Evolutionary conservation across 2,329 filamentous ascomycete genomes (phyloP), one percentile per base, ranked within the genome.

Genomic region (Ascocoryne sarcoides): DNA sequence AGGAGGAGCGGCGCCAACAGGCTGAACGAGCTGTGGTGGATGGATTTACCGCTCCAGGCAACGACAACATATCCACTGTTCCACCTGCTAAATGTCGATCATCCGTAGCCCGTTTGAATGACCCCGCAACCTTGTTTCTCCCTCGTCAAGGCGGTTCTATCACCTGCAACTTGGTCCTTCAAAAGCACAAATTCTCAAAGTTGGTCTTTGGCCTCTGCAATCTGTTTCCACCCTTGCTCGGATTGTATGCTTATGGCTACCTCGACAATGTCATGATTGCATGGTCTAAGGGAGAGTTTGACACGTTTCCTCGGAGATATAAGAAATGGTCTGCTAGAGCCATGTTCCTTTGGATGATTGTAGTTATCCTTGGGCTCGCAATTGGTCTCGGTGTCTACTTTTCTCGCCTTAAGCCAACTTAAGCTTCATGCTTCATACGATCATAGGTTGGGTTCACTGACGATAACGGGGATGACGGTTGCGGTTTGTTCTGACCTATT

Each of bases 141-240:
- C 23, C 23, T 26, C 23, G 23, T 26, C 31, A 34, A 31, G 21
- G 12, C 5, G 12, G 19, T 4, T 21, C 21, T 9, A 26, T 28
- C 14, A 26, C 26, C 12, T 2, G 10, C 12, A n/a, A 14, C 21
- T 28, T 15, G 14, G 14, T 7, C 2, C 16, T 31, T 9, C 16
- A 31, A 29, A 39, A 46, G 30, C 17, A 34, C 15, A 51, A 38
- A 8, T 40, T 58, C 14, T 58, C 56, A 12, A 44, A 38, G 15
- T 26, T 41, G n/a, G 46, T 50, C 3, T 39, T 59, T 4, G 26
- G 36, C 23, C 9, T 57, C 2, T 58, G 55, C 31, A 44, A 44
- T 28, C 9, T 55, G n/a, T 54, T 57, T 20, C 54, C 54, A 7
- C 56, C 56, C 7, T 33, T 52, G 10, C 40, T 58, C 9, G 28